Evolutionary conservation across 441 rosid genomes (phyloP), one percentile per base, ranked within the genome.

Genomic region (Macaranga tanarius): DNA sequence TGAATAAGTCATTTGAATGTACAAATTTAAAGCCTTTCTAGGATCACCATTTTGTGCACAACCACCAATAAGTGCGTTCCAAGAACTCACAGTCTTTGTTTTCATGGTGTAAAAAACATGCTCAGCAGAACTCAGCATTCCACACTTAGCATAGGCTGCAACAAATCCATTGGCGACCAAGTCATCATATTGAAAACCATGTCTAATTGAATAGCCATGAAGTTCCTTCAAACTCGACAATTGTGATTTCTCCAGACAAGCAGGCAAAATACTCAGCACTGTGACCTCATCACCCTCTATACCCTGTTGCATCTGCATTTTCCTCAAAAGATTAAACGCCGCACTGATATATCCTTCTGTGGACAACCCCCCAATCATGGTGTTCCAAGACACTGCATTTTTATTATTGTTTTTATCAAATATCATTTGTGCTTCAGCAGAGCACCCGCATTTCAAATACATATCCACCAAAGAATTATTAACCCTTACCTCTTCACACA

Each of bases 61-160:
- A n/a, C 89, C 90, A 58, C 85, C 81, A 20, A 88, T 86, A 72
- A 90, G 77, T 28, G 92, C 95, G 83, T 90, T 90, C 92, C 91
- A 90, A 71, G 92, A 85, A 77, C 74, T 90, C 34, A 86, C 86
- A 5, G 83, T 87, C 80, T 83, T 87, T 12, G 11, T 71, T 51
- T 70, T 70, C 73, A 87, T 84, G 26, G 75, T 73, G 71, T 65
- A 10, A 77, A 87, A 88, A 62, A 85, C 77, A 70, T 56, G 74
- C 66, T 88, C 82, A 62, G 87, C 86, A 74, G 71, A 86, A 70
- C 67, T 68, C 51, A 75, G 70, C 20, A 71, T 80, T 54, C 86
- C 90, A 65, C 86, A 87, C 75, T 86, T 86, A 34, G 90, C 87
- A 80, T 90, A 89, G 63, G 92, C 81, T 59, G 88, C 79, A 58